Base-by-base conservation (phyloP, 2,329 filamentous ascomycete species). In the Microcyclospora tardicrescens region DNA sequence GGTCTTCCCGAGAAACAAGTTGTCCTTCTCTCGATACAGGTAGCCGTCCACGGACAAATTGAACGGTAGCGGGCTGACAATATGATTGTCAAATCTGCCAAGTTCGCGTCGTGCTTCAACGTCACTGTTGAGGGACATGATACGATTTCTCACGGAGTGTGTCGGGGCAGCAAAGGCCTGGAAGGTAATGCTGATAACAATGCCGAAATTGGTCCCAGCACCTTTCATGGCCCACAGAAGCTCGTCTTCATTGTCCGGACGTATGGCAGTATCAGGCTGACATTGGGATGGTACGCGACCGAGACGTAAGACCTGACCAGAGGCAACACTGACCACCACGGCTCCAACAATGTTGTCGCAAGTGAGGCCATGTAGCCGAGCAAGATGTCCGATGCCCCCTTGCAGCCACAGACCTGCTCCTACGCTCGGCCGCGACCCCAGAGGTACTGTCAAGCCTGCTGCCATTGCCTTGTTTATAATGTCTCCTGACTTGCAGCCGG, bases 141-240 rank as follows among this genome's bases (percentile, higher is more conserved):
- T 39, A 53, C 55, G 55, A 35, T 58, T 51, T 28, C 48, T 49
- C 33, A 43, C 39, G 12, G 43, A 47, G 51, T 66, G 72, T 0
- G 35, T 63, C 6, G 59, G 61, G 43, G 67, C 66, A 9, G 50
- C 6, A 39, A 53, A 67, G 3, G 72, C 53, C 42, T 61, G 66
- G 56, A 78, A 73, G 10, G 56, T 62, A 6, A 76, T 64, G 46
- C 65, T 73, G 47, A 72, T 33, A 1, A 77, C 62, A 35, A 79
- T 70, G 27, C 72, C 72, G 51, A 77, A 67, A 48, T 77, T 77
- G 2, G 67, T 74, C 0, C 73, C 73, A 2, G 72, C 73, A 1
- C 75, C 75, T 61, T 63, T 72, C 0, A 77, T 50, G 1, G 68
- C 72, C 73, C 73, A 78, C 34, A 78, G 45, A 0, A 77, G 43